Evolutionary conservation across 805 yeast species (phyloP).

Genomic region (Yarrowia sp.): DNA sequence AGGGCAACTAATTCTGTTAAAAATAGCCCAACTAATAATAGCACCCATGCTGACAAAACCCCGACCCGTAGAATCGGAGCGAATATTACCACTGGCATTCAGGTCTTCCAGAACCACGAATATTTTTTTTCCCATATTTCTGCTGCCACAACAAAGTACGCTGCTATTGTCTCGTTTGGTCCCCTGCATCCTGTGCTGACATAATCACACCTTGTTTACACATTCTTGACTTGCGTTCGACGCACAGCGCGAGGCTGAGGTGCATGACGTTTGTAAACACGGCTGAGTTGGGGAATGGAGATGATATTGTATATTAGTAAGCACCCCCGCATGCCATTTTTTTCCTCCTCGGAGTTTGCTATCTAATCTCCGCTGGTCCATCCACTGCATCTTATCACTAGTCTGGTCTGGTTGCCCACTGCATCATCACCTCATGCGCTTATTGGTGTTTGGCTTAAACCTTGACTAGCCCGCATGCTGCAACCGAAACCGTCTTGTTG

Average conservation of each 20-base stretch:
- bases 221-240: slow-evolving; percentile 1
- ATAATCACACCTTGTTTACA: neutral
- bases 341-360: neutral
- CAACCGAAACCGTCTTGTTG: neutral
- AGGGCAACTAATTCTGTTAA: neutral
- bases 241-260: neutral
- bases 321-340: too few species aligned
- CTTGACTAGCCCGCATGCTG: neutral
- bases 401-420: neutral
- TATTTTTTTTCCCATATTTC: too few species aligned
- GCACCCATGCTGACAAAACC: too few species aligned
- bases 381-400: neutral
- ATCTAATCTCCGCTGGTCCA: too few species aligned
- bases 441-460: neutral
- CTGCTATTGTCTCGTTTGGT: too few species aligned
- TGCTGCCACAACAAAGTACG: too few species aligned
- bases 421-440: slow-evolving; percentile 18
- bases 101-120: too few species aligned
- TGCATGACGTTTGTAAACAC: slow-evolving; percentile 15
- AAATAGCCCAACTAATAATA: too few species aligned
- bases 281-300: too few species aligned
- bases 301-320: too few species aligned
- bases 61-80: too few species aligned
- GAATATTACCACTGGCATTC: too few species aligned
- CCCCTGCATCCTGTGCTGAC: neutral